Evolutionary conservation across 345 rosid species (phyloP).

Genomic region (Populus alba): DNA sequence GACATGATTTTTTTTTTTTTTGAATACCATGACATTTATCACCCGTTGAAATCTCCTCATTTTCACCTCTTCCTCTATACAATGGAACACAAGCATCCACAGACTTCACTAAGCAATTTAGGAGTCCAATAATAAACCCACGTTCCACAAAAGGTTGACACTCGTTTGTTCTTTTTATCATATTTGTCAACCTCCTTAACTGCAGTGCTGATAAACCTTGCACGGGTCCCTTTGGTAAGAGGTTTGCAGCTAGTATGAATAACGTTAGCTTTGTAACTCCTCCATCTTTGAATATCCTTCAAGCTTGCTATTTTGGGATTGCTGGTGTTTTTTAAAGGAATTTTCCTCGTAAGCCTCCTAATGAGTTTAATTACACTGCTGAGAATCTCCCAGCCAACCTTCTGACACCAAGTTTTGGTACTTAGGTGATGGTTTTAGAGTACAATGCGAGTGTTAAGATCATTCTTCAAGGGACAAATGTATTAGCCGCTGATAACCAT

Average conservation of each 20-base stretch:
- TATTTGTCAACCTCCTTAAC: background rate
- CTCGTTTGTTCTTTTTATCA: background rate
- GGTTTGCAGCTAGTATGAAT: background rate
- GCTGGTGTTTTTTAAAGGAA: background rate
- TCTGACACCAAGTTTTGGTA: background rate
- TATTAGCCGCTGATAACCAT: constrained; percentile 1
- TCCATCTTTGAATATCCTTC: background rate
- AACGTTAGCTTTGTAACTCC: background rate
- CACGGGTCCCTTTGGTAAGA: background rate
- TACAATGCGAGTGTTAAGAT: constrained; percentile 1
- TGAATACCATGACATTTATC: background rate
- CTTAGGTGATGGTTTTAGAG: background rate
- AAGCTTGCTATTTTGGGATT: background rate
- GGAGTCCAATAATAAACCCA: background rate
- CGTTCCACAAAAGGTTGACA: background rate
- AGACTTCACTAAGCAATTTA: background rate
- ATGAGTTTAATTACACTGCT: constrained; percentile 1
- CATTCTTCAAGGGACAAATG: constrained; percentile 3
- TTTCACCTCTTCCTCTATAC: background rate
- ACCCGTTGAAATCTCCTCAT: background rate
- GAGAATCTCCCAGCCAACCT: background rate
- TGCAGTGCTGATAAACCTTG: background rate
- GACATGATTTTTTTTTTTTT: too few species aligned
- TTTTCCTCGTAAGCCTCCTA: background rate
- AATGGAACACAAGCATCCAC: background rate